Evolutionary conservation across 139 green algal species (phyloP).

Genomic region (Chlamydomonas sp.): DNA sequence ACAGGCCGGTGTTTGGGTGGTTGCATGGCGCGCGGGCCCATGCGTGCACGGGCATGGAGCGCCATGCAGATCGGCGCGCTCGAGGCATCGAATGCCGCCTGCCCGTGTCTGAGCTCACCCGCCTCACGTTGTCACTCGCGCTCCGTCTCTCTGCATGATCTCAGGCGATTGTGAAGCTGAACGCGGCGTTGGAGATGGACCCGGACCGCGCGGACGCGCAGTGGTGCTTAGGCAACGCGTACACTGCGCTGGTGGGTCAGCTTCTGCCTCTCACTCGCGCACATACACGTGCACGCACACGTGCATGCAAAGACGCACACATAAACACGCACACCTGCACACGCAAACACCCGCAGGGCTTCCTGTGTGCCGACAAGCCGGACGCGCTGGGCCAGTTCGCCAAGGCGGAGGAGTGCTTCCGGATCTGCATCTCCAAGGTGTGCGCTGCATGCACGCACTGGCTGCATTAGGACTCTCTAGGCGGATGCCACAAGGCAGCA

Average conservation of each 20-base stretch:
- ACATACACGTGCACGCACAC: no score
- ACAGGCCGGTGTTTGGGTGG: not conserved
- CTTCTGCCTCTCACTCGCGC: no score
- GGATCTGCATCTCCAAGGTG: constrained; percentile 47
- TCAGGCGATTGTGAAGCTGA: constrained; percentile 76
- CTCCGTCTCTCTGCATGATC: not conserved
- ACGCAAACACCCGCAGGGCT: no score
- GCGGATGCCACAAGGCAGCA: no score
- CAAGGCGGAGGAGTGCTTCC: constrained; percentile 59
- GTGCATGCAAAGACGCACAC: no score
- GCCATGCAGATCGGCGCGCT: not conserved
- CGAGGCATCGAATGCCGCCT: not conserved
- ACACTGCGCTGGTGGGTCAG: constrained; percentile 61
- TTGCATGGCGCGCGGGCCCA: no score
- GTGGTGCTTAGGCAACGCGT: constrained; percentile 96
- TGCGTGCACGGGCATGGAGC: no score
- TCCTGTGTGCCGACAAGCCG: not conserved
- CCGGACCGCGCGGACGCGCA: constrained; percentile 68
- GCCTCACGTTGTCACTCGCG: not conserved
- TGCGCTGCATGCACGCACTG: no score
- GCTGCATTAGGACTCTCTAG: no score
- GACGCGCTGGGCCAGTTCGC: not conserved
- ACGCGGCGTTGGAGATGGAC: constrained; percentile 72
- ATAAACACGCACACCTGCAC: no score
- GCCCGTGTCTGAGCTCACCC: not conserved